Evolutionary conservation across 2,329 filamentous ascomycete genomes (phyloP).

Genomic region (Colletotrichum orchidophilum): DNA sequence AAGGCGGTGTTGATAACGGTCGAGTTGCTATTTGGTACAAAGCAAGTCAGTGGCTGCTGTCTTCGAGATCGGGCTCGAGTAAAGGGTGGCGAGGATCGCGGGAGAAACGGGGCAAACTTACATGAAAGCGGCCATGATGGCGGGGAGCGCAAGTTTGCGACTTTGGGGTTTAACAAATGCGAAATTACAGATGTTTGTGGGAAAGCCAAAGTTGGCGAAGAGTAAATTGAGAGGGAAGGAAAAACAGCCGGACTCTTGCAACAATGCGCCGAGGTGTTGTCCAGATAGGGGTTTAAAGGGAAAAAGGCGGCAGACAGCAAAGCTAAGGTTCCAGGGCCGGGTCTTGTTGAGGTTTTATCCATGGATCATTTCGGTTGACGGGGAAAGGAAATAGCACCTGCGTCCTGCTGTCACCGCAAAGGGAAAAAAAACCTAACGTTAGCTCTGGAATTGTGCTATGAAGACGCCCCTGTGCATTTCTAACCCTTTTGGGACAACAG

Average conservation of each 20-base stretch:
- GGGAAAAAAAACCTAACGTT: conserved; percentile 14
- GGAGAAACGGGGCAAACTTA: conserved; percentile 3
- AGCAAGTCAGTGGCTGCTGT: conserved; percentile 11
- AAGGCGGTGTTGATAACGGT: conserved; percentile 55
- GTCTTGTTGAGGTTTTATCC: conserved; percentile 37
- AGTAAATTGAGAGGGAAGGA: conserved; percentile 5
- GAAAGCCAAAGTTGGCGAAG: conserved; percentile 5
- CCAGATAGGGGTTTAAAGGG: conserved; percentile 7
- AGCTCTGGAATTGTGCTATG: conserved; percentile 20
- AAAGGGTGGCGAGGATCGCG: neutral
- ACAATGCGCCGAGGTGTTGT: conserved; percentile 22
- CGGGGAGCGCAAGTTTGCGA: conserved; percentile 20
- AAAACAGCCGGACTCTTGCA: neutral
- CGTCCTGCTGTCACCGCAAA: neutral
- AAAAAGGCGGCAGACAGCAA: conserved; percentile 21
- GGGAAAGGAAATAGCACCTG: conserved; percentile 31
- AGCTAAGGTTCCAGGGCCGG: conserved; percentile 25
- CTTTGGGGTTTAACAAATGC: neutral
- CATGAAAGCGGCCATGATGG: conserved; percentile 31
- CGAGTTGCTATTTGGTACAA: conserved; percentile 54
- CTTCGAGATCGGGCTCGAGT: conserved; percentile 2
- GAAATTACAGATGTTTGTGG: conserved; percentile 1
- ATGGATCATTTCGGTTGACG: conserved; percentile 36
- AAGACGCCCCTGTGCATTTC: conserved; percentile 25
- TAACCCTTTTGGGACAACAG: neutral